Evolutionary conservation across 352 stramenopile species (phyloP).

Genomic region (Blastocystis hominis): DNA sequence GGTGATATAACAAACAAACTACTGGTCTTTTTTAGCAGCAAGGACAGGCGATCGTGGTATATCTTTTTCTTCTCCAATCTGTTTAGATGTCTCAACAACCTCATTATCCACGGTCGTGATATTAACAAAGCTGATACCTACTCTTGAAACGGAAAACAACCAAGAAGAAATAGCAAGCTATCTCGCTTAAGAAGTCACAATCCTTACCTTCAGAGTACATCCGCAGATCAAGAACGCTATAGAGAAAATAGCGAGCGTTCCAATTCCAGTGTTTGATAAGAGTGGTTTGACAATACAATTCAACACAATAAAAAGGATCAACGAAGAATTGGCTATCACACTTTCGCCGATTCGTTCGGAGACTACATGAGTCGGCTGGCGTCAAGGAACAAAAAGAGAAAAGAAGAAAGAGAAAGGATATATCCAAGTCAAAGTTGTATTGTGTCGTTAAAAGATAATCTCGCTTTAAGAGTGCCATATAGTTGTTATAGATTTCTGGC

Average conservation of each 20-base stretch:
- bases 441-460: not conserved
- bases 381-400: not conserved
- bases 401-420: not conserved
- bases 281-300: not conserved
- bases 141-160: not conserved
- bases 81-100: not conserved
- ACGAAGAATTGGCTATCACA: not conserved
- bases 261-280: not conserved
- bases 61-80: not conserved
- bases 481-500: slow-evolving; percentile 19
- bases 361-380: not conserved
- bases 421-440: slow-evolving; percentile 20
- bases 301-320: not conserved
- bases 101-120: slow-evolving; percentile 22
- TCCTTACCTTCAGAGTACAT: not conserved
- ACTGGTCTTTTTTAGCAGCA: too few relatives aligned
- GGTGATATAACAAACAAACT: too few relatives aligned
- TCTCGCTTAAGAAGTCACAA: not conserved
- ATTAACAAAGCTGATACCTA: slow-evolving; percentile 14
- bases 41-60: too few relatives aligned
- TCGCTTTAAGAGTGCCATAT: not conserved
- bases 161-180: not conserved
- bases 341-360: not conserved
- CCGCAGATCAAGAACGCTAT: not conserved
- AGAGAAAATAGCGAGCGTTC: not conserved